Evolutionary conservation across 176 grass and related monocot species (phyloP).

Genomic region (Lolium multiflorum): DNA sequence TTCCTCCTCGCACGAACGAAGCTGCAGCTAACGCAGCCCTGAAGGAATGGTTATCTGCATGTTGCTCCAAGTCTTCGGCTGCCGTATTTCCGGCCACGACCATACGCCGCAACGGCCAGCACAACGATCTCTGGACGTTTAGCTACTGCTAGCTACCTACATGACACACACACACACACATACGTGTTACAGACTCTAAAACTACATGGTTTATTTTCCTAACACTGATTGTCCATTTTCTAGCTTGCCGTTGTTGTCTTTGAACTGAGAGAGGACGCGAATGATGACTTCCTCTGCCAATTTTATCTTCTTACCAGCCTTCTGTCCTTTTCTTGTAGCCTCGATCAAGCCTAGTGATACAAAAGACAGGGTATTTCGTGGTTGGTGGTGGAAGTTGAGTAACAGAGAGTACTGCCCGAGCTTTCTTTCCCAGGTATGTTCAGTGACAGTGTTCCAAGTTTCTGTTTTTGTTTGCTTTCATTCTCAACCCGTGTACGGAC

Average conservation of each 20-base stretch:
- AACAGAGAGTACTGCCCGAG: slow-evolving; percentile 41
- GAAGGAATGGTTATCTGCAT: too few species aligned
- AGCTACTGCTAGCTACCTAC: too few species aligned
- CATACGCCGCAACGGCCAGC: too few species aligned
- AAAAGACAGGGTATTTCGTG: neutral
- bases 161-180: too few species aligned
- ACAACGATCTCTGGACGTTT: too few species aligned
- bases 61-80: too few species aligned
- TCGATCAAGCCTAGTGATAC: slow-evolving; percentile 14
- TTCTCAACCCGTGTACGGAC: neutral
- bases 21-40: too few species aligned
- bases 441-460: accelerated
- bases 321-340: slow-evolving; percentile 27
- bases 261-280: slow-evolving; percentile 27
- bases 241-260: slow-evolving; percentile 19
- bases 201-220: too few species aligned
- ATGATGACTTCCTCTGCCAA: neutral
- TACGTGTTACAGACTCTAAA: too few species aligned
- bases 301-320: neutral
- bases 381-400: slow-evolving; percentile 4
- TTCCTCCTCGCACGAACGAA: too few species aligned
- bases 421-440: slow-evolving; percentile 1
- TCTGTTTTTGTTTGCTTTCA: neutral
- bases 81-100: too few species aligned
- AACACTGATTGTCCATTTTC: slow-evolving; percentile 31